Base-by-base conservation (phyloP, 2,329 filamentous ascomycete genomes). In the Akanthomyces muscarius region DNA sequence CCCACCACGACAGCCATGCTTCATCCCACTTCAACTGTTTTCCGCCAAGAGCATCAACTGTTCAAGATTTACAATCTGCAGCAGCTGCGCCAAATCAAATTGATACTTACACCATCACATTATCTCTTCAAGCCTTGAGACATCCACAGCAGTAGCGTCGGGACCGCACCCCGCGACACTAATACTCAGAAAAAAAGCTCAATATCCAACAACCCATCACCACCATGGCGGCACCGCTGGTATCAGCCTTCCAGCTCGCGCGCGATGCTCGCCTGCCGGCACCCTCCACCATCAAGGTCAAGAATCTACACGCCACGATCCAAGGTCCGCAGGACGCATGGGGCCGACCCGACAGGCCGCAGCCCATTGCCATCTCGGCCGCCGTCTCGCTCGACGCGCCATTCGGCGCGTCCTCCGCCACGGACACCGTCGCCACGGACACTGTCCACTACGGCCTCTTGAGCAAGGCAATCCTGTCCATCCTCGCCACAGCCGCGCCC, bases 361-460 rank as follows among this genome's bases (percentile, higher is more conserved):
- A 92, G 74, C 88, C 89, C 8, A 77, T 86, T 11, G 70, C 84
- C 7, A 69, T 92, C 10, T 87, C 86, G 5, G 82, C 85, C 41
- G 80, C 82, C 23, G 79, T 91, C 4, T 81, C 79, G 3, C 80
- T 92, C 64, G 72, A 75, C 16, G 70, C 76, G 8, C 73, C 81
- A 0, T 91, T 92, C 70, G 77, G 76, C 54, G 78, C 81, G 0
- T 84, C 88, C 1, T 85, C 86, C 0, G 69, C 78, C 1, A 73
- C 74, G 5, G 90, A 93, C 75, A 76, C 76, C 10, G 81, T 93
- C 41, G 82, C 85, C 52, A 74, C 75, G n/a, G 89, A 89, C 71
- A 92, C 90, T 2, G 85, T 92, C 28, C 88, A 93, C 76, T 93
- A 93, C 70, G 89, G 90, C 2, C 80, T 78, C 11, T 79, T 92